Conservation (phyloP, 1,284 basidiomycete genomes). For the Ganoderma resinaceum region DNA sequence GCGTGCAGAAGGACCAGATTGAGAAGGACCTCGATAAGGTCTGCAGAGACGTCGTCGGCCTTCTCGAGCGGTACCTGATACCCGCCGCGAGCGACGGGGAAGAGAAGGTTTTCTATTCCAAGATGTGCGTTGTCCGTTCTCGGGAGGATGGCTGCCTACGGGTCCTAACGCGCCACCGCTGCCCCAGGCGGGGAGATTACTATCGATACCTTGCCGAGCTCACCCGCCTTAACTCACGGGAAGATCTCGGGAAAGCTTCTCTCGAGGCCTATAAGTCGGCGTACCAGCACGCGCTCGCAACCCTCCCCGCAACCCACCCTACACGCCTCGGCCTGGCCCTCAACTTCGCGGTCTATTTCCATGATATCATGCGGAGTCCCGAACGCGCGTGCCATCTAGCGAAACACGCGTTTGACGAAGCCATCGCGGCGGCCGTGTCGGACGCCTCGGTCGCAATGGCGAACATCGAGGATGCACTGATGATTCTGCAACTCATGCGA, state of each 20-base stretch:
- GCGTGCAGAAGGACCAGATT: conserved; percentile 58
- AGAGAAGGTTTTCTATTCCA: conserved; percentile 72
- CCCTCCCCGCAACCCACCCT: conserved; percentile 67
- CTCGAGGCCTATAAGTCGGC: conserved; percentile 71
- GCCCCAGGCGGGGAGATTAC: conserved; percentile 70
- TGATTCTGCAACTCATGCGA: conserved; percentile 68
- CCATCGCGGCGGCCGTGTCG: conserved; percentile 54
- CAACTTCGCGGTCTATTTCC: conserved; percentile 98
- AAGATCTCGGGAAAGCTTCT: conserved; percentile 59
- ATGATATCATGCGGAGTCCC: conserved; percentile 92
- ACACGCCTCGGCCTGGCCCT: conserved; percentile 89
- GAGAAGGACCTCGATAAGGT: conserved; percentile 61
- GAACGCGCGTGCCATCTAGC: conserved; percentile 93
- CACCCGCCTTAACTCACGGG: conserved; percentile 50
- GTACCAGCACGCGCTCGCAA: conserved; percentile 67
- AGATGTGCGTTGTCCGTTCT: conserved; percentile 55
- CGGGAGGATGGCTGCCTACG: too few relatives aligned
- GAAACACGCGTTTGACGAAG: conserved; percentile 77
- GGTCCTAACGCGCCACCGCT: background rate
- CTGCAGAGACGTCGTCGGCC: conserved; percentile 64
- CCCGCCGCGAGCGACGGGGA: conserved; percentile 64
- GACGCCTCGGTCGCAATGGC: conserved; percentile 44
- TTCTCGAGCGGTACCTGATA: conserved; percentile 61
- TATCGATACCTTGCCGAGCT: conserved; percentile 75
- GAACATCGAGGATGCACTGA: conserved; percentile 65